Conservation (phyloP, 2,329 filamentous ascomycete genomes). For the Acrodontium crateriforme region DNA sequence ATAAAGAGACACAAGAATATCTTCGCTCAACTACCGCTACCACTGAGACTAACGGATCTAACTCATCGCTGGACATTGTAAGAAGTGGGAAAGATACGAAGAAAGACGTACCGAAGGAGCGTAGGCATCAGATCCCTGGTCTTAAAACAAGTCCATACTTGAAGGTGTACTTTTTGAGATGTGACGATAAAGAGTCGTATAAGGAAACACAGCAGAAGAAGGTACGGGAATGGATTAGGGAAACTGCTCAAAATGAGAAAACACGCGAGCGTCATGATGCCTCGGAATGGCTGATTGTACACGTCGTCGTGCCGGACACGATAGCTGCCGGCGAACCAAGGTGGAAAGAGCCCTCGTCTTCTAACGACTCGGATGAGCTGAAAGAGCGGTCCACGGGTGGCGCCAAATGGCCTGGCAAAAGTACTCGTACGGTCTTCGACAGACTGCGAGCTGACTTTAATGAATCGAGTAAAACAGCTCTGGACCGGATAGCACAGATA, state of each 20-base stretch:
- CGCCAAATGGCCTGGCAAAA: slow-evolving; percentile 63
- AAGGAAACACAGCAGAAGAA: slow-evolving; percentile 65
- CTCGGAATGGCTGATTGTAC: slow-evolving; percentile 87
- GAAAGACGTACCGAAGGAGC: slow-evolving; percentile 31
- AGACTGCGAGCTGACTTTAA: slow-evolving; percentile 88
- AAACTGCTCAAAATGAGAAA: slow-evolving; percentile 50
- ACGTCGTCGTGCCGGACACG: slow-evolving; percentile 82
- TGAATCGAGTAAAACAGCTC: slow-evolving; percentile 53
- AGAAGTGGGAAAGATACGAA: slow-evolving; percentile 15
- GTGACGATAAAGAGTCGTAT: slow-evolving; percentile 92
- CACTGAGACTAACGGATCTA: slow-evolving; percentile 9
- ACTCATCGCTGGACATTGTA: slow-evolving; percentile 32
- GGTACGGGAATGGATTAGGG: slow-evolving; percentile 83
- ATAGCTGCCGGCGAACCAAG: slow-evolving; percentile 65
- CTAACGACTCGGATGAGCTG: slow-evolving; percentile 36
- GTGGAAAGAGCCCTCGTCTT: slow-evolving; percentile 34
- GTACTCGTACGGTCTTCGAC: slow-evolving; percentile 72
- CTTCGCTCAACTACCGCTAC: slow-evolving; percentile 11
- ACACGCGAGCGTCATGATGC: slow-evolving; percentile 89
- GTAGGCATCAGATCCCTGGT: slow-evolving; percentile 89
- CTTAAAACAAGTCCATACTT: slow-evolving; percentile 86
- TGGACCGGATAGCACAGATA: slow-evolving; percentile 75
- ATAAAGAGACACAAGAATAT: slow-evolving; percentile 13
- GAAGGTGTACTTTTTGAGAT: slow-evolving; percentile 76
- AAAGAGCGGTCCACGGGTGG: slow-evolving; percentile 52